Base-by-base conservation (phyloP, 768 basidiomycete genomes). In the Chalciporus pseudorubinellus region DNA sequence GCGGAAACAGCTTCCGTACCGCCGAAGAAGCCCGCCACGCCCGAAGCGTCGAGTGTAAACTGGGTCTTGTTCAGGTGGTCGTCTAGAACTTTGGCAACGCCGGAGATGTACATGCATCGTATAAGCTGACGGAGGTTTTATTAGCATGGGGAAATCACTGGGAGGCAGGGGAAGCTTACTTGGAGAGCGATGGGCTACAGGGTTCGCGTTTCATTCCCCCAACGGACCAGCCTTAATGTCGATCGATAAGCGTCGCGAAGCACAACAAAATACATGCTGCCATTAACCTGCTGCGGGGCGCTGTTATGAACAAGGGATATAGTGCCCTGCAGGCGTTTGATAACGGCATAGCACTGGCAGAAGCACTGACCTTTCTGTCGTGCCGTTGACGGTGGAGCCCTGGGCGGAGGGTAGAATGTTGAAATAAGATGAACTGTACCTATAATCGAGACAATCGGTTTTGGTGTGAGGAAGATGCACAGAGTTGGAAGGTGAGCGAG, bases 1-100 rank as follows among this genome's bases (percentile, higher is more conserved):
- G 68, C 65, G 3, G 69, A 58, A 24, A 63, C 55, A 12, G 69
- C 69, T 39, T 70, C 69, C 19, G 63, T 57, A n/a, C 69, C 68
- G 61, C 54, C 51, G 12, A 55, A 55, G 29, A 56, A 56, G 18
- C 51, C 55, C 2, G 43, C 46, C 6, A 56, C 60, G 5, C 67
- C 69, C 4, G 63, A 59, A 6, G 53, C 40, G 40, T 70, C 61
- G 8, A 67, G 55, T 28, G 46, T 57, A 44, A 62, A 63, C 10
- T 46, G 21, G 22, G 55, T 47, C 21, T 48, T 41, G 60, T 53
- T 33, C 39, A 46, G 44, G 28, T 39, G 42, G 24, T 4, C 22
- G 20, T 19, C 34, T 13, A 53, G 24, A 3, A 34, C 29, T 18
- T 43, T 55, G 6, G 55, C n/a, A 18, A 48, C 14, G 24, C 28